A percentile compares a stretch with the other conserved stretches of the same genome.
Conservation (phyloP, 2,329 filamentous ascomycete genomes). For the Aspergillus carbonarius region DNA sequence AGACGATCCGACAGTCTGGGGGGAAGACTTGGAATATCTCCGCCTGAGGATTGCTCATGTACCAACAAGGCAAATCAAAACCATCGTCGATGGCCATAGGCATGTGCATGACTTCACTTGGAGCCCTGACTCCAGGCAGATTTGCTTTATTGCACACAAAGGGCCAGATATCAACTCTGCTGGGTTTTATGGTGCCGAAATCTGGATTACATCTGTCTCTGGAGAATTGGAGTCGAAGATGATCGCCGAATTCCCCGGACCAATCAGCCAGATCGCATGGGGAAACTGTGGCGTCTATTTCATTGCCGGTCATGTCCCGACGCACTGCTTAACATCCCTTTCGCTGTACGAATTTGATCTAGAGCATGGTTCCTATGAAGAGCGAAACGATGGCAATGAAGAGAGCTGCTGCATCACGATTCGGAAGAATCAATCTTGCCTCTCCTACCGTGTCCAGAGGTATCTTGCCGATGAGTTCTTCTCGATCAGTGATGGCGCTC, state of each 20-base stretch:
- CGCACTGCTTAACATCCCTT: not conserved
- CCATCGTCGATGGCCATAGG: not conserved
- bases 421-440: not conserved
- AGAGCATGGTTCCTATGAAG: not conserved
- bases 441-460: not conserved
- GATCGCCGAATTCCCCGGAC: not conserved
- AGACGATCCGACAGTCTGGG: not conserved
- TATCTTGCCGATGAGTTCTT: not conserved
- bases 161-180: not conserved
- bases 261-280: not conserved
- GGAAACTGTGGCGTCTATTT: not conserved
- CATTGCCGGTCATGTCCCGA: not conserved
- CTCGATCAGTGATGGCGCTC: not conserved
- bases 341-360: not conserved
- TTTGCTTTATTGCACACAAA: not conserved
- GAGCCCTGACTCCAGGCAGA: not conserved
- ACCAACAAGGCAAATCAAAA: not conserved
- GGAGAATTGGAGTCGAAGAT: not conserved
- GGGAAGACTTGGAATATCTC: not conserved
- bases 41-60: constrained; percentile 2
- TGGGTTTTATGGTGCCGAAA: not conserved
- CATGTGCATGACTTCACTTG: constrained; percentile 5
- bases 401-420: not conserved
- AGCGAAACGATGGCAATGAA: not conserved
- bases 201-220: not conserved